Base-by-base conservation (phyloP, 306 rosid genomes). In the Quercus glauca region DNA sequence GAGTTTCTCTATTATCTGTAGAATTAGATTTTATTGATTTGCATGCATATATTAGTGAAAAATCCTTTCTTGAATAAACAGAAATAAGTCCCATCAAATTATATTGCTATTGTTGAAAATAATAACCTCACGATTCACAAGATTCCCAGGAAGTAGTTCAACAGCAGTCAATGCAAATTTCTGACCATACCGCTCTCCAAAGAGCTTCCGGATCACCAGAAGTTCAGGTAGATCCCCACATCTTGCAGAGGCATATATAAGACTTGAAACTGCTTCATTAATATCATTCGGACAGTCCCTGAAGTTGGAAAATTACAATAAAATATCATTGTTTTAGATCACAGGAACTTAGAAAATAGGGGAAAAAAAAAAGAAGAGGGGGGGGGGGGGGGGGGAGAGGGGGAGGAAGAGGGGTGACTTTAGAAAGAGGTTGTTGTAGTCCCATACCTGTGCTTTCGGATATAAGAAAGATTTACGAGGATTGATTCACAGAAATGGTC, bases 191-290 rank as follows among this genome's bases (percentile, higher is more conserved):
- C 97, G 93, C 55, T 91, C 75, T 56, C 82, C 85, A 17, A 95
- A 95, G 60, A 95, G 89, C 79, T 90, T 88, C 76, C 95, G 86
- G 51, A 95, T 86, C n/a, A n/a, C 75, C 81, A 55, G 74, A 17
- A 95, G 97, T 84, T 95, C 99, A 23, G 94, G 98, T 19, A 95
- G 84, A 68, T 95, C 92, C 15, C 98, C 99, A 74, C 90, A 90
- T 85, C 99, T 85, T 4, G 97, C 95, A 35, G 99, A 92, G 28
- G 99, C 97, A 88, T 58, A 95, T 76, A 92, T 87, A 51, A 95
- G 92, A 77, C 88, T 92, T 17, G 99, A 92, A 81, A 90, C 83
- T 20, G 99, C 98, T 88, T 91, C 98, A 4, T 90, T 95, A 5
- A 95, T 80, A 45, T 92, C 98, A 78, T 89, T 82, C 26, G 99